Evolutionary conservation across 352 stramenopile genomes (phyloP), one percentile per base, ranked within the genome.

Genomic region (Globisporangium radiosum): DNA sequence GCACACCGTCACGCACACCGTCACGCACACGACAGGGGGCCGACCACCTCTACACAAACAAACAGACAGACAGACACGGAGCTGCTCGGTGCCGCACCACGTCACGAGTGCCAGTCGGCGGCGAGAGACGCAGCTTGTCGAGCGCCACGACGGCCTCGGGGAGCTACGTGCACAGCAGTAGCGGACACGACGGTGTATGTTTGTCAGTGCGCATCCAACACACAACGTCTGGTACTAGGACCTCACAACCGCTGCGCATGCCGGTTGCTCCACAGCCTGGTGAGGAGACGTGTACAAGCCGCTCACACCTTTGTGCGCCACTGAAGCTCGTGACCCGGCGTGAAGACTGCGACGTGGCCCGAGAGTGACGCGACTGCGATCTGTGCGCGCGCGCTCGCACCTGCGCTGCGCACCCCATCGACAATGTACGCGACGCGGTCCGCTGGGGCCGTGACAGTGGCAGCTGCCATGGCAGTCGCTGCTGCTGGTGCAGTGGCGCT

Each of bases 61-160:
- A 50, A 49, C 49, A 62, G 14, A 39, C 17, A 19, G 17, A 48
- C 7, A 33, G 10, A 13, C 5, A 17, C 43, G 5, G 10, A 47
- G 40, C 25, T 2, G 9, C 2, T 14, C 5, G 4, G 15, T 43
- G 49, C 19, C 39, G 44, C 25, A 60, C 52, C 58, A 47, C 65
- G 13, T 72, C 64, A 2, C 19, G 44, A 1, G 36, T 8, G 1
- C 11, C 2, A 14, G 19, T 14, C 1, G 44, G 10, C 3, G 54
- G 39, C 10, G 52, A 36, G 50, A 66, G 42, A 10, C 13, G 54
- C 6, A 85, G 64, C n/a, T 66, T 84, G 48, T 81, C 75, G 17
- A 81, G 68, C 19, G 70, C 75, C 4, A 88, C 64, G 19, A 84
- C 61, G 38, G 78, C 74, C 45, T 86, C 75, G 19, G 75, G 67